These are phyloP conservation scores for Neodidymelliopsis sp. DNA, from an alignment of 2,329 filamentous ascomycete genomes.

Conservation along the genomic window DNA sequence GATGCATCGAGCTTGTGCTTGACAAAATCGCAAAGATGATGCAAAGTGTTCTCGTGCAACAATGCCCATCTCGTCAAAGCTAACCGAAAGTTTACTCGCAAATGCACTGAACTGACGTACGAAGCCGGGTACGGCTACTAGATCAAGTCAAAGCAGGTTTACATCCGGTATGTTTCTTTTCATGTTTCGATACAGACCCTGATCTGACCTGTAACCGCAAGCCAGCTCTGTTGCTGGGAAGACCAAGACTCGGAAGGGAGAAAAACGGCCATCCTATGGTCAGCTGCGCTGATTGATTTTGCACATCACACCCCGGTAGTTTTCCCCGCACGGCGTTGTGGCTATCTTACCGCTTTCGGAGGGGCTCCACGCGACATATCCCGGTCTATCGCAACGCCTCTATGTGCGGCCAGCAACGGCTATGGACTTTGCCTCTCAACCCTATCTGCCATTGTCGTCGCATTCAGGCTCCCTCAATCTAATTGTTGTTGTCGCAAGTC, in stretches of 20 bases:
- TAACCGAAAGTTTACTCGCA: not conserved
- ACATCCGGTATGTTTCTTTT: constrained; percentile 15
- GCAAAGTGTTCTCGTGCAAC: constrained; percentile 10
- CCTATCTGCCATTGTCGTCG: not conserved
- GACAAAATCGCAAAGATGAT: constrained; percentile 9
- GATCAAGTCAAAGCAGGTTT: not conserved
- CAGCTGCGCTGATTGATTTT: constrained; percentile 15
- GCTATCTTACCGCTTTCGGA: constrained; percentile 6
- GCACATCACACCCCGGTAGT: not conserved
- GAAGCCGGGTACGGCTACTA: constrained; percentile 5
- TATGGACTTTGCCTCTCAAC: not conserved
- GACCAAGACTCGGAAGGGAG: not conserved
- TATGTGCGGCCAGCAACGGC: constrained; percentile 5
- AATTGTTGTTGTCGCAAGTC: no score
- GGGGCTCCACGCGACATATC: constrained; percentile 1
- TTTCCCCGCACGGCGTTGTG: constrained; percentile 10
- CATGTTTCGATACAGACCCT: constrained; percentile 17
- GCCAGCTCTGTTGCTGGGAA: constrained; percentile 5
- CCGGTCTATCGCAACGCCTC: constrained; percentile 1
- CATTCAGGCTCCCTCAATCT: no score
- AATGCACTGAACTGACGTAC: constrained; percentile 10
- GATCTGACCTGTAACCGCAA: constrained; percentile 2
- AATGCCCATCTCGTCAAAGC: not conserved
- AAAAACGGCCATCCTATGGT: constrained; percentile 5
- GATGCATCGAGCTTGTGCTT: not conserved